Evolutionary conservation across 2,329 filamentous ascomycete species (phyloP).

Genomic region (Pestalotiopsis sp.): DNA sequence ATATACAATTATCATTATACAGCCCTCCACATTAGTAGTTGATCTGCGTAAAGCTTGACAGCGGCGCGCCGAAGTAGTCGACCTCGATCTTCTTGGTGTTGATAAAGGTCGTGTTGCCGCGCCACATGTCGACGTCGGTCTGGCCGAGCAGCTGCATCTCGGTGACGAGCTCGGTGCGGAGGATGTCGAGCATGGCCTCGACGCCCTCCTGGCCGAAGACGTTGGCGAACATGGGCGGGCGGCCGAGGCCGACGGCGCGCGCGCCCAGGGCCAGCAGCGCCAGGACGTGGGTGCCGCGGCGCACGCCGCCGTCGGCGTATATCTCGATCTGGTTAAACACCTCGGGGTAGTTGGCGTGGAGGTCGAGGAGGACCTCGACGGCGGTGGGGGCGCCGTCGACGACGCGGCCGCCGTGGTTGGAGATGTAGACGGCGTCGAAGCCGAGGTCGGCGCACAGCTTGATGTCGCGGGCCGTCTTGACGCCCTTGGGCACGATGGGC

Average conservation of each 20-base stretch:
- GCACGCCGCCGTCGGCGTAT: constrained; percentile 34
- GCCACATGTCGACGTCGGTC: constrained; percentile 11
- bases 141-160: constrained; percentile 13
- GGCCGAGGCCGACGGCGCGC: constrained; percentile 37
- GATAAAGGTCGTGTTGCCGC: constrained; percentile 12
- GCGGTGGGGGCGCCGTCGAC: constrained; percentile 29
- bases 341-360: constrained; percentile 26
- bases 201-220: constrained; percentile 48
- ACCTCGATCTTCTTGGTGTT: constrained; percentile 14
- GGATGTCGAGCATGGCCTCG: constrained; percentile 37
- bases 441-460: constrained; percentile 25
- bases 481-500: constrained; percentile 32
- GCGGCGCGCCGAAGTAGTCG: constrained; percentile 12
- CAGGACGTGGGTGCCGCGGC: constrained; percentile 33
- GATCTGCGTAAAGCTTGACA: background rate
- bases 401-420: constrained; percentile 36
- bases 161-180: constrained; percentile 41
- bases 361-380: constrained; percentile 31
- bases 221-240: constrained; percentile 51
- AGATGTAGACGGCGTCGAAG: constrained; percentile 32
- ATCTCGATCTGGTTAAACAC: constrained; percentile 31
- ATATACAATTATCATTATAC: background rate
- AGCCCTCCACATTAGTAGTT: background rate
- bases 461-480: constrained; percentile 33
- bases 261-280: constrained; percentile 35